phyloP scores from a whole-genome alignment of 2,329 filamentous ascomycete genomes.

The Penicillium vulpinum region DNA sequence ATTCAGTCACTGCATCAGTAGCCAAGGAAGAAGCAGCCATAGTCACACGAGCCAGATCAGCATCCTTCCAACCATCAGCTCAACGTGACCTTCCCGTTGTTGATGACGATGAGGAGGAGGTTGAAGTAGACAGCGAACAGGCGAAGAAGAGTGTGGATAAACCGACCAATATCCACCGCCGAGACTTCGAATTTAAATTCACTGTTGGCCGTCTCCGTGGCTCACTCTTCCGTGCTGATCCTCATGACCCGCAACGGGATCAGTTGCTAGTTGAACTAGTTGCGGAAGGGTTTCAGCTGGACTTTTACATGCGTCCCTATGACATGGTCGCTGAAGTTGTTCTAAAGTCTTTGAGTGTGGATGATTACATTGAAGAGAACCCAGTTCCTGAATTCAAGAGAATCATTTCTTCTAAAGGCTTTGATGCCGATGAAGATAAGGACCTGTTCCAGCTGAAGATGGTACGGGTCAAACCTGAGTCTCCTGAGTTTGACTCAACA shows the following conservation, averaged over 20 bases:
- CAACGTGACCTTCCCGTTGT: slow-evolving; percentile 76
- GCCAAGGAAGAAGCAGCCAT: slow-evolving; percentile 37
- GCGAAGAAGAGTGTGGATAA: slow-evolving; percentile 44
- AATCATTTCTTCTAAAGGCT: slow-evolving; percentile 89
- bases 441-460: slow-evolving; percentile 88
- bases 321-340: slow-evolving; percentile 94
- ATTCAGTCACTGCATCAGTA: slow-evolving; percentile 26
- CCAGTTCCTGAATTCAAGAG: slow-evolving; percentile 90
- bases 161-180: slow-evolving; percentile 75
- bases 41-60: slow-evolving; percentile 57
- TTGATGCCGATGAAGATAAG: slow-evolving; percentile 66
- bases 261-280: slow-evolving; percentile 85
- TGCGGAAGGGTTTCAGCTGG: slow-evolving; percentile 81
- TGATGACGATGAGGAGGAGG: slow-evolving; percentile 62
- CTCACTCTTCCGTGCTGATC: slow-evolving; percentile 84
- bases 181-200: slow-evolving; percentile 95
- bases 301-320: slow-evolving; percentile 83
- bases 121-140: slow-evolving; percentile 64
- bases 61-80: slow-evolving; percentile 71
- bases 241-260: slow-evolving; percentile 73
- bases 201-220: slow-evolving; percentile 92
- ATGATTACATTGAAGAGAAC: slow-evolving; percentile 90
- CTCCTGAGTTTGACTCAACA: slow-evolving; percentile 86
- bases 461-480: slow-evolving; percentile 81
- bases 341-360: slow-evolving; percentile 80